A percentile compares a stretch with the other conserved stretches of the same genome.
phyloP scores from a whole-genome alignment of 2,329 filamentous ascomycete genomes.

The Knoxdaviesia capensis region DNA sequence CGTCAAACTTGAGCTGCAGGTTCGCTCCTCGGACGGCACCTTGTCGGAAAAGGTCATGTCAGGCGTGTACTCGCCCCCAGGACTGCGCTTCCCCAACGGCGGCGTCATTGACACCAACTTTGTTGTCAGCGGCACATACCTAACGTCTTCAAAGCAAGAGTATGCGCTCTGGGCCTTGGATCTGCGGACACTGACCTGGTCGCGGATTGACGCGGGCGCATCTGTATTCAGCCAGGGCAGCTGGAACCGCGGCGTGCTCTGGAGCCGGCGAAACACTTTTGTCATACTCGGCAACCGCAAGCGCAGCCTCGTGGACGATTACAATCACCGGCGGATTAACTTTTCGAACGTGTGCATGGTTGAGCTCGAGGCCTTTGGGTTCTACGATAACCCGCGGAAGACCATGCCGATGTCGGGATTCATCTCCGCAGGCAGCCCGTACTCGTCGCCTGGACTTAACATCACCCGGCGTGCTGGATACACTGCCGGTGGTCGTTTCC shows the following conservation, averaged over 20 bases:
- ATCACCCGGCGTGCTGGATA: constrained; percentile 38
- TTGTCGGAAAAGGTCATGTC: constrained; percentile 80
- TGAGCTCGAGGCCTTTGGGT: constrained; percentile 87
- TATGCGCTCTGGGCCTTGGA: constrained; percentile 95
- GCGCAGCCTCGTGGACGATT: constrained; percentile 85
- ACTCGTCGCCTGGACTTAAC: constrained; percentile 33
- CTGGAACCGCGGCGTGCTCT: constrained; percentile 90
- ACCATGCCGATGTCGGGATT: constrained; percentile 63
- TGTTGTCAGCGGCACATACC: constrained; percentile 89
- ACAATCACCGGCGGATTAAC: constrained; percentile 94
- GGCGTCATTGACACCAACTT: constrained; percentile 92
- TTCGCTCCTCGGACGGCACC: constrained; percentile 65
- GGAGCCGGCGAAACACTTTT: constrained; percentile 86
- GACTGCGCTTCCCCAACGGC: constrained; percentile 85
- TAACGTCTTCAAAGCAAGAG: constrained; percentile 95
- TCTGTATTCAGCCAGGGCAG: constrained; percentile 92
- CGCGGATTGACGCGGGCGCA: constrained; percentile 82
- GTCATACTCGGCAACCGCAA: constrained; percentile 90
- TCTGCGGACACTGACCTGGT: constrained; percentile 75
- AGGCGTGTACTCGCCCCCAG: constrained; percentile 69
- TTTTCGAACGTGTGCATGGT: constrained; percentile 95
- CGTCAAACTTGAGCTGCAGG: constrained; percentile 85
- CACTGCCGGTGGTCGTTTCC: constrained; percentile 54
- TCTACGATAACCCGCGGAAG: constrained; percentile 87
- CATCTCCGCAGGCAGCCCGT: constrained; percentile 60